A percentile compares a stretch with the other conserved stretches of the same genome.
phyloP scores from a whole-genome alignment of 805 yeast species.

The Saturnispora sanitii region DNA sequence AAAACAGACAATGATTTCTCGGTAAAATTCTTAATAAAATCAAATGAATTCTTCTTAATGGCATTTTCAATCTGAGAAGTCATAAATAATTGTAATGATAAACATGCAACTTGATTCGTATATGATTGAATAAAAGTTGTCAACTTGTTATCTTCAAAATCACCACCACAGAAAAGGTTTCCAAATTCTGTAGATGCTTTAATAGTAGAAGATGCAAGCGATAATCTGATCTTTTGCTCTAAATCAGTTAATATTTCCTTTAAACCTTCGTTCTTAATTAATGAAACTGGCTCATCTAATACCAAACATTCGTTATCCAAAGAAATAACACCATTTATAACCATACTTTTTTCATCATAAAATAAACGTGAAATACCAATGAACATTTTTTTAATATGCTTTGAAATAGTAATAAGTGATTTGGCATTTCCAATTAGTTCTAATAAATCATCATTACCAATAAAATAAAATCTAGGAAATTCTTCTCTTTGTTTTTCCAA shows the following conservation, averaged over 20 bases:
- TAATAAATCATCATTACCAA: slow-evolving; percentile 84
- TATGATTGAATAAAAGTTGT: slow-evolving; percentile 28
- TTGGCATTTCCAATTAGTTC: slow-evolving; percentile 66
- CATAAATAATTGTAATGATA: slow-evolving; percentile 51
- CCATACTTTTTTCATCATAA: slow-evolving; percentile 19
- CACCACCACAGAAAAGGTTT: slow-evolving; percentile 8
- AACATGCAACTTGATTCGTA: slow-evolving; percentile 48
- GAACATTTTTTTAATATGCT: slow-evolving; percentile 63
- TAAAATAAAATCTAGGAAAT: slow-evolving; percentile 76
- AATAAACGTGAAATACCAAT: slow-evolving; percentile 44
- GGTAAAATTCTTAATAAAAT: neutral
- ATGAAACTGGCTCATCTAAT: slow-evolving; percentile 35
- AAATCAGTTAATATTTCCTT: slow-evolving; percentile 55
- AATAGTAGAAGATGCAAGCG: slow-evolving; percentile 33
- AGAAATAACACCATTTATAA: slow-evolving; percentile 41
- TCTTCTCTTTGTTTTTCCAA: slow-evolving; percentile 67
- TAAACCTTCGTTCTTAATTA: slow-evolving; percentile 33
- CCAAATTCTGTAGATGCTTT: slow-evolving; percentile 25
- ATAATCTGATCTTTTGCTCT: slow-evolving; percentile 41
- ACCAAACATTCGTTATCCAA: slow-evolving; percentile 51
- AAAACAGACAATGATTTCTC: neutral
- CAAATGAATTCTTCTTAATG: neutral
- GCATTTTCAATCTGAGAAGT: slow-evolving; percentile 32
- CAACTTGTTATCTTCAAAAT: slow-evolving; percentile 12
- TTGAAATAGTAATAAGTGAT: slow-evolving; percentile 38